Base-by-base conservation (phyloP, 768 basidiomycete genomes). In the Kwoniella europaea region DNA sequence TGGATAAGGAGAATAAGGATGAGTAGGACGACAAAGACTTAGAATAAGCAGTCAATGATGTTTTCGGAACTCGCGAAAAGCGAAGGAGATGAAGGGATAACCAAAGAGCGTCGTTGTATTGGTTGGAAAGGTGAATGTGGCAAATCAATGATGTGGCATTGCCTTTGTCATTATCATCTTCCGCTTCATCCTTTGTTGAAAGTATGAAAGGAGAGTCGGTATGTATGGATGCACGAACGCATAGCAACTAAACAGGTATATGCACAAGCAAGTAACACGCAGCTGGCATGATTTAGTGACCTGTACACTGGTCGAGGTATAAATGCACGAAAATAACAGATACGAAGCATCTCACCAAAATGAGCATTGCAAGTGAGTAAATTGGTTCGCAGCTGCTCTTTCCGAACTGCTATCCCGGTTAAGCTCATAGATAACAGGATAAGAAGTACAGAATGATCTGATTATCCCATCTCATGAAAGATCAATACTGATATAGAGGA, bases 31-130 rank as follows among this genome's bases (percentile, higher is more conserved):
- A 9, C 35, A 35, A 35, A 35, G 35, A 35, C 35, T 4, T 35
- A 35, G 35, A 35, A 35, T 35, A 35, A 35, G 35, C 35, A 35
- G 35, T 9, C 35, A 6, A 50, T 59, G 16, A 44, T 35, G 65
- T 10, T n/a, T n/a, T 58, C 57, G 50, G 67, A 63, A 68, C 56
- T 44, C 54, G 62, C 67, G 67, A 61, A 68, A 61, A 16, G 43
- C 56, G 35, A 35, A 67, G 4, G 18, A 50, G 46, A 50, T 18
- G 46, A 7, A 54, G 41, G 46, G 58, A 29, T 43, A 58, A 65
- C 66, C 66, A 72, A 72, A 59, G 67, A 63, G 61, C 60, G 58
- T 56, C 12, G 59, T 68, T 22, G 61, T 59, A 68, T 68, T 68
- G 60, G 67, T 68, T 22, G 61, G n/a, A 53, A 0, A 10, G 46